These are phyloP conservation scores for Triglochin maritima DNA, from an alignment of 106 monocot genomes.

Conservation along the genomic window DNA sequence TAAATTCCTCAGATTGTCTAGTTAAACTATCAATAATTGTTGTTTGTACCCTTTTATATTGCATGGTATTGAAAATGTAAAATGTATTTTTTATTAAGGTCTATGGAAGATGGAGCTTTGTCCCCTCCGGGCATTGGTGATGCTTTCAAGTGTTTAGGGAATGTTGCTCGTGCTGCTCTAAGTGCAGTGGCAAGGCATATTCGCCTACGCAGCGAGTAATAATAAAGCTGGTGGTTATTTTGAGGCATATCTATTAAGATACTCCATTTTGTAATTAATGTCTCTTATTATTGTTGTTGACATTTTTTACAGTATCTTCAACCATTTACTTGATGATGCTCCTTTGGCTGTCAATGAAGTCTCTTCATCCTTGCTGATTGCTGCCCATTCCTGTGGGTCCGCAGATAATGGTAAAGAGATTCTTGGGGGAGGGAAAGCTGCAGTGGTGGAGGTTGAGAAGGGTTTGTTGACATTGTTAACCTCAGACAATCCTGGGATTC, in stretches of 20 bases:
- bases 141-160: conserved; percentile 73
- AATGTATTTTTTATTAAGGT: conserved; percentile 20
- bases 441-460: conserved; percentile 54
- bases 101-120: conserved; percentile 68
- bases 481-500: conserved; percentile 68
- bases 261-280: not conserved
- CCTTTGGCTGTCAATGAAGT: conserved; percentile 70
- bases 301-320: conserved; percentile 58
- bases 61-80: not conserved
- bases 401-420: conserved; percentile 30
- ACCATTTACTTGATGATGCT: conserved; percentile 81
- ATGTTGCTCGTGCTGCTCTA: conserved; percentile 61
- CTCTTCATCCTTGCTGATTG: conserved; percentile 74
- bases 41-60: no score
- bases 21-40: no score
- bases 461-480: conserved; percentile 67
- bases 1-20: no score
- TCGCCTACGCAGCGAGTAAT: conserved; percentile 79
- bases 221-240: conserved; percentile 5
- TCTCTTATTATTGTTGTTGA: conserved; percentile 7
- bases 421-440: conserved; percentile 28
- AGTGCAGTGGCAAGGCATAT: conserved; percentile 76
- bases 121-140: conserved; percentile 79
- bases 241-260: conserved; percentile 1
- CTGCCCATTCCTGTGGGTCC: conserved; percentile 36